These are phyloP conservation scores for Globisporangium orthogonon DNA, from an alignment of 352 stramenopile species.

Conservation along the genomic window DNA sequence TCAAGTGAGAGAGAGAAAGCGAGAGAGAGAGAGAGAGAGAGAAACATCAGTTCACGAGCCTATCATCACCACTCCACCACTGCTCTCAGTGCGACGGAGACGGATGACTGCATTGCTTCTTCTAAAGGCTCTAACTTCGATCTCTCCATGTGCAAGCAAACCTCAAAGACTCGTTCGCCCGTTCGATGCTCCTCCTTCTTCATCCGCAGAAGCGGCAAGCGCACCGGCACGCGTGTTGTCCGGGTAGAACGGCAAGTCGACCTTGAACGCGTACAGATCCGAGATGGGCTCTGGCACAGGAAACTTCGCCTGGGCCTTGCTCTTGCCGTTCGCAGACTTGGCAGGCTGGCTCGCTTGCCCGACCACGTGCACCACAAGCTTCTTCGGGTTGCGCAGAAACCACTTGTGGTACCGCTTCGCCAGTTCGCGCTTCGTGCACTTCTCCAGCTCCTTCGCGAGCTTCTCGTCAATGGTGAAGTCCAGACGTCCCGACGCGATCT, in stretches of 20 bases:
- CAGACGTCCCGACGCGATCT: slow-evolving; percentile 66
- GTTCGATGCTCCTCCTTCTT: background rate
- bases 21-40: background rate
- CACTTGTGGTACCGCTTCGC: slow-evolving; percentile 49
- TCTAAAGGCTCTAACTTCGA: background rate
- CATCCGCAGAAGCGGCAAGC: slow-evolving; percentile 10
- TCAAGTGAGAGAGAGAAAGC: background rate
- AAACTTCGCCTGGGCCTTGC: slow-evolving; percentile 14
- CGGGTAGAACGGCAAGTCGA: slow-evolving; percentile 43
- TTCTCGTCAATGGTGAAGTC: slow-evolving; percentile 69
- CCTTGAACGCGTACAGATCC: slow-evolving; percentile 66
- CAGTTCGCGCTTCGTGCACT: slow-evolving; percentile 60
- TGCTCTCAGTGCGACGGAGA: background rate
- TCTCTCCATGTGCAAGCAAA: background rate
- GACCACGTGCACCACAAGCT: slow-evolving; percentile 63
- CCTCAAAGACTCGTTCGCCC: slow-evolving; percentile 10
- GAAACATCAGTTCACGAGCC: background rate
- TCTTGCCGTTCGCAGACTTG: slow-evolving; percentile 24
- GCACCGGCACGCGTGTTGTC: slow-evolving; percentile 30
- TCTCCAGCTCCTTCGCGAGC: slow-evolving; percentile 66
- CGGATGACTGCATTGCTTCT: background rate
- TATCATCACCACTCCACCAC: background rate
- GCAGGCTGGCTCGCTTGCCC: slow-evolving; percentile 37
- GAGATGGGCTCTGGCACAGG: slow-evolving; percentile 28
- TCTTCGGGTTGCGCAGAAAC: slow-evolving; percentile 58